These are phyloP conservation scores for Fusarium secorum DNA, from an alignment of 2,329 filamentous ascomycete species.

Conservation along the genomic window DNA sequence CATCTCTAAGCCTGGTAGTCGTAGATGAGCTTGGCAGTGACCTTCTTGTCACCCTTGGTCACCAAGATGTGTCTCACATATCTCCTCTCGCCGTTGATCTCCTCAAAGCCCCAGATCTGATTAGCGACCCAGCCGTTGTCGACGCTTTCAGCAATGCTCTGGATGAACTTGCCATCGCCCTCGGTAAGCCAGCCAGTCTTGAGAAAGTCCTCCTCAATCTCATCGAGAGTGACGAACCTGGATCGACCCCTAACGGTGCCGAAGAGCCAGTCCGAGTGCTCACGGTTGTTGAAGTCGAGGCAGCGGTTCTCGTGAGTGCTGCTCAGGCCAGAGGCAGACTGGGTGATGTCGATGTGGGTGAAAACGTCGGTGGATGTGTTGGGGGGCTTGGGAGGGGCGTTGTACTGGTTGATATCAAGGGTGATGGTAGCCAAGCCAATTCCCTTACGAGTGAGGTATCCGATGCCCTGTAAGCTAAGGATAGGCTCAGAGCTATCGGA, in stretches of 20 bases:
- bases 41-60: constrained; percentile 58
- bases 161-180: constrained; percentile 67
- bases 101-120: constrained; percentile 70
- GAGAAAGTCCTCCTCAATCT: constrained; percentile 64
- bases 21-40: constrained; percentile 63
- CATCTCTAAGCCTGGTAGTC: constrained; percentile 53
- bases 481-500: constrained; percentile 74
- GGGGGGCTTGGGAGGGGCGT: constrained; percentile 53
- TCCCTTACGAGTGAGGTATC: constrained; percentile 76
- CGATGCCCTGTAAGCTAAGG: constrained; percentile 75
- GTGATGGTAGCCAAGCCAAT: constrained; percentile 74
- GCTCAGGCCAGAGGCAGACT: constrained; percentile 75
- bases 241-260: constrained; percentile 72
- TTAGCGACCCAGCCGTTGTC: constrained; percentile 62
- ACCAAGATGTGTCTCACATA: constrained; percentile 63
- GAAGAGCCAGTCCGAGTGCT: constrained; percentile 82
- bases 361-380: constrained; percentile 51
- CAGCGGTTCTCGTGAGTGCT: constrained; percentile 67
- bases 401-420: constrained; percentile 67
- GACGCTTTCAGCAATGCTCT: constrained; percentile 66
- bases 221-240: constrained; percentile 56
- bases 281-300: constrained; percentile 61
- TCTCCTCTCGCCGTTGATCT: constrained; percentile 59
- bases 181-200: constrained; percentile 67
- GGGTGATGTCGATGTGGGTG: constrained; percentile 74